Evolutionary conservation across 164 flowering plant species (phyloP).

Genomic region (Piper longum): DNA sequence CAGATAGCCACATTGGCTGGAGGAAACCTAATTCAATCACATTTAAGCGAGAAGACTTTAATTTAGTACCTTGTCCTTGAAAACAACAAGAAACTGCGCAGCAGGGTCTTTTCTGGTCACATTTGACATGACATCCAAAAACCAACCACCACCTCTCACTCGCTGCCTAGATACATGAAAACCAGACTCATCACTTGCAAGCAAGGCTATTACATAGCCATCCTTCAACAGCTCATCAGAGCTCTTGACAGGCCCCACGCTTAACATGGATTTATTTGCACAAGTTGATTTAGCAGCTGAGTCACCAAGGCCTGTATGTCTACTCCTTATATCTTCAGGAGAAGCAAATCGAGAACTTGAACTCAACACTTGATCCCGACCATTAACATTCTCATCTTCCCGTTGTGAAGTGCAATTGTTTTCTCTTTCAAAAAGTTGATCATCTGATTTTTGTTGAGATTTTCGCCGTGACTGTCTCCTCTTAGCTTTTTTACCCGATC

Average conservation of each 20-base stretch:
- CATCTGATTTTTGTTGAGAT: slow-evolving; percentile 53
- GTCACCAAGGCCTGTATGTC: slow-evolving; percentile 43
- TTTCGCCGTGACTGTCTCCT: slow-evolving; percentile 77
- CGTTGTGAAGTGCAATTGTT: slow-evolving; percentile 38
- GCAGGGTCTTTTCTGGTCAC: slow-evolving; percentile 97
- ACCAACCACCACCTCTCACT: slow-evolving; percentile 91
- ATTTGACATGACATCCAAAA: slow-evolving; percentile 67
- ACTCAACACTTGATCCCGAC: slow-evolving; percentile 76
- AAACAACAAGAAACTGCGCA: slow-evolving; percentile 85
- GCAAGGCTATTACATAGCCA: slow-evolving; percentile 80
- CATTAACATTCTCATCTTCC: slow-evolving; percentile 85
- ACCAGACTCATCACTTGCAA: slow-evolving; percentile 54
- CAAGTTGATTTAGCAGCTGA: slow-evolving; percentile 38
- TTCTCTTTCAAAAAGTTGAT: slow-evolving; percentile 46
- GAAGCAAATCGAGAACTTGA: slow-evolving; percentile 86
- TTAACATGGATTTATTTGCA: slow-evolving; percentile 29
- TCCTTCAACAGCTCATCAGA: slow-evolving; percentile 59
- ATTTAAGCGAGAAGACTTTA: background rate
- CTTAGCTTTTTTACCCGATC: slow-evolving; percentile 87
- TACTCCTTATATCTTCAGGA: slow-evolving; percentile 70
- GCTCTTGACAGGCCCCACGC: slow-evolving; percentile 25
- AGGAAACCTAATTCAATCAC: background rate
- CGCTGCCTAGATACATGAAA: slow-evolving; percentile 89
- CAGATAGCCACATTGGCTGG: background rate
- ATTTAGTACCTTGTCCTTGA: slow-evolving; percentile 44